phyloP scores from a whole-genome alignment of 352 stramenopile species.

The Pythium phragmiticola region DNA sequence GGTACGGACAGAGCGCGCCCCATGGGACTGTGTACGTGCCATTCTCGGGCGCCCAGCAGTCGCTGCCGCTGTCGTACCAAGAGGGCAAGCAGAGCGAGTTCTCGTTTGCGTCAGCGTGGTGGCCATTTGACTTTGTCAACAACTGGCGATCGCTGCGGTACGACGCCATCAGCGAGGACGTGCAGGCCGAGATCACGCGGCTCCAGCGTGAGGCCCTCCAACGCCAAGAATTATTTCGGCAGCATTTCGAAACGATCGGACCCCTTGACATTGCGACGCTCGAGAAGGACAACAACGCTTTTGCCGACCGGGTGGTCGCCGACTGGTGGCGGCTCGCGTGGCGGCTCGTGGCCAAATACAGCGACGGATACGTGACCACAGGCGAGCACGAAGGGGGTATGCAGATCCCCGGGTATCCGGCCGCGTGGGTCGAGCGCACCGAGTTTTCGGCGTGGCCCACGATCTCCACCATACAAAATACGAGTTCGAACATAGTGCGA shows the following conservation, averaged over 20 bases:
- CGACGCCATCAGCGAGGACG: slow-evolving; percentile 62
- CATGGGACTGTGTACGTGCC: slow-evolving; percentile 74
- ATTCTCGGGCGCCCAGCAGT: slow-evolving; percentile 54
- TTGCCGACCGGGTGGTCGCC: slow-evolving; percentile 50
- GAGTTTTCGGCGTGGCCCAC: slow-evolving; percentile 60
- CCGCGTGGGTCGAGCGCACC: slow-evolving; percentile 51
- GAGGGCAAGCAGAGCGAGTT: slow-evolving; percentile 74
- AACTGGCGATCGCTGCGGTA: slow-evolving; percentile 81
- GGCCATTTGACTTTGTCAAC: slow-evolving; percentile 87
- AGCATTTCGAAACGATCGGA: slow-evolving; percentile 12
- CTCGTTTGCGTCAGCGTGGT: slow-evolving; percentile 65
- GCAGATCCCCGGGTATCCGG: slow-evolving; percentile 54
- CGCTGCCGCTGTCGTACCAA: slow-evolving; percentile 56
- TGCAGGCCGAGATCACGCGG: slow-evolving; percentile 34
- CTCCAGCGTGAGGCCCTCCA: slow-evolving; percentile 43
- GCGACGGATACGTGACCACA: slow-evolving; percentile 65
- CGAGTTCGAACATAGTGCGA: too few species aligned
- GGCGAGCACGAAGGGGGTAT: slow-evolving; percentile 50
- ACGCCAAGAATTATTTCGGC: slow-evolving; percentile 10
- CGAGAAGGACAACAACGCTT: slow-evolving; percentile 42
- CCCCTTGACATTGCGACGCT: slow-evolving; percentile 22
- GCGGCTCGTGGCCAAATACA: slow-evolving; percentile 68
- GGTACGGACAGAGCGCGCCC: slow-evolving; percentile 65
- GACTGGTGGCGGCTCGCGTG: slow-evolving; percentile 67
- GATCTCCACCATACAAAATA: slow-evolving; percentile 51